Percentiles rank a stretch among this genome's conserved stretches.
Evolutionary conservation across 441 rosid genomes (phyloP).

Genomic region (Macaranga tanarius): DNA sequence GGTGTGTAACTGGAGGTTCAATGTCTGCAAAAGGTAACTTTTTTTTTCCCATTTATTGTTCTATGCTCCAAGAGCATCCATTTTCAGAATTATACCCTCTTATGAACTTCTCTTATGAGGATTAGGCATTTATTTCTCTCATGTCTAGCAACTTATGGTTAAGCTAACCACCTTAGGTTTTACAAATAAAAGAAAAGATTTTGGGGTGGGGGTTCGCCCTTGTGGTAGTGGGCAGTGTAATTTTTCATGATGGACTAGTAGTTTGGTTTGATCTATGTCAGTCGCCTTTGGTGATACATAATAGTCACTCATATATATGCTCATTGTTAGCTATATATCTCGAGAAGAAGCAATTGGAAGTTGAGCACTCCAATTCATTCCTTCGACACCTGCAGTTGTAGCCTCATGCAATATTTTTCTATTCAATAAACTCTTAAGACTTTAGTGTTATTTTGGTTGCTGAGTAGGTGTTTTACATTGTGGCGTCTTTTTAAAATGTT

Average conservation of each 20-base stretch:
- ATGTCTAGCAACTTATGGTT: not conserved
- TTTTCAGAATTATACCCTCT: not conserved
- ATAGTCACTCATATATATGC: not conserved
- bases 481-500: not conserved
- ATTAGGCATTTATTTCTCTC: not conserved
- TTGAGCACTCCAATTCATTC: not conserved
- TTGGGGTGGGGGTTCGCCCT: no score
- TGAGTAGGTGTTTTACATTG: not conserved
- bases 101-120: constrained; percentile 2
- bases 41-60: not conserved
- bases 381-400: not conserved
- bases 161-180: not conserved
- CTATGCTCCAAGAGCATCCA: not conserved
- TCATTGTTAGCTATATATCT: not conserved
- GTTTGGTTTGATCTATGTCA: not conserved
- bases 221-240: not conserved
- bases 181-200: not conserved
- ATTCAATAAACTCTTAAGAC: no score
- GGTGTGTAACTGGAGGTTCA: constrained; percentile 90
- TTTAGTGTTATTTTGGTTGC: not conserved
- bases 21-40: constrained; percentile 55
- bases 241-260: not conserved
- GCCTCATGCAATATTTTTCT: not conserved
- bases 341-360: not conserved
- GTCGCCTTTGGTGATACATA: not conserved